Base-by-base conservation (phyloP, 805 yeast genomes). In the Candida qinlingensis region DNA sequence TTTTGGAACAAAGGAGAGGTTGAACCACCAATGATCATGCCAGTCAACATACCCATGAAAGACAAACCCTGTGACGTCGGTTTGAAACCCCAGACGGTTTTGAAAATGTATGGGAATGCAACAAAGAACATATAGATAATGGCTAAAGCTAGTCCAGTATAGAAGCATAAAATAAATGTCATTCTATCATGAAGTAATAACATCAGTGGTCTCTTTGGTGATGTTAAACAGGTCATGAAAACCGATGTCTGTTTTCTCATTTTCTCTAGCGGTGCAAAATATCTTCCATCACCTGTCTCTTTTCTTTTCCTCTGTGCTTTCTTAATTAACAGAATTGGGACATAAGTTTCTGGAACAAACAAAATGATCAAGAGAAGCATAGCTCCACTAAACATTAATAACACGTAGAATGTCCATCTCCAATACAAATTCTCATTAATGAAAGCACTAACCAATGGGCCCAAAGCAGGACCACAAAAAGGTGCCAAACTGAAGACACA, bases 321-420 rank as follows among this genome's bases (percentile, higher is more conserved):
- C 42, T 69, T 53, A n/a, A 68, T 70, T 42, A 80, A 60, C 34
- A 81, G 58, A 4, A 77, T 67, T 1, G 83, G 81, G 28, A 69
- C 75, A 60, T 82, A 81, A 1, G 87, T 88, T 66, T 88, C 96
- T 4, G 76, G 85, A 52, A 74, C 78, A 38, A 71, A 77, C 54
- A 70, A 53, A 5, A 60, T 65, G 11, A 69, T 75, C 60, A 68
- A 69, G 48, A 64, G 65, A 51, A 81, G 71, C 54, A 80, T 69
- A 2, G 76, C 73, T 4, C 83, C 87, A 53, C 82, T 75, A 54
- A 81, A 78, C n/a, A 85, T 80, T 25, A 83, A 65, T 57, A 84
- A 65, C 7, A 81, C 76, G 56, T 77, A 77, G 57, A 85, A 85
- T 12, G 82, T 77, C 94, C 94, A 87, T 62, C 84, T 74, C 81